phyloP scores from a whole-genome alignment of 805 yeast species.

The Hanseniaspora meyeri region DNA sequence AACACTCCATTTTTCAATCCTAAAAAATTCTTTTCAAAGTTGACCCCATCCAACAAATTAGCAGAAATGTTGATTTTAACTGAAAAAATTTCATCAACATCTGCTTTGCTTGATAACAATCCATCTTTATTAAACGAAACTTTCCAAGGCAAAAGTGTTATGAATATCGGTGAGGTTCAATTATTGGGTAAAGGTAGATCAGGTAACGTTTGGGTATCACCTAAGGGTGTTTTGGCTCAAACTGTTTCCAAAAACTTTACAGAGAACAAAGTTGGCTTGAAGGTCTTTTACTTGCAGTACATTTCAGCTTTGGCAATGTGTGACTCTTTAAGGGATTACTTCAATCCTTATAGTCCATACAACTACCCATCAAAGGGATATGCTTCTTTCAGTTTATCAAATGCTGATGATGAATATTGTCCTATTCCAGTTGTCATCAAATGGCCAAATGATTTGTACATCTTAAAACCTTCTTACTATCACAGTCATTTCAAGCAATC shows the following conservation, averaged over 20 bases:
- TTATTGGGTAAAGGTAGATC: constrained; percentile 90
- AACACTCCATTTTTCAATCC: constrained; percentile 67
- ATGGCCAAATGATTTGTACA: constrained; percentile 95
- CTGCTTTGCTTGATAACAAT: constrained; percentile 64
- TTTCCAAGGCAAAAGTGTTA: constrained; percentile 23
- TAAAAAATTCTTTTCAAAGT: constrained; percentile 36
- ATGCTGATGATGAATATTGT: constrained; percentile 42
- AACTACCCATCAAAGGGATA: not conserved
- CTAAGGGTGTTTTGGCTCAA: constrained; percentile 78
- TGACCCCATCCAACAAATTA: constrained; percentile 29
- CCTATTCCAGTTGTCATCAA: constrained; percentile 71
- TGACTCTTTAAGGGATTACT: constrained; percentile 55
- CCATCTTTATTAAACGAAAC: constrained; percentile 42
- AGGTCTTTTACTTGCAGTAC: constrained; percentile 76
- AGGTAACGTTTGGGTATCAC: constrained; percentile 90
- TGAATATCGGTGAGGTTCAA: constrained; percentile 60
- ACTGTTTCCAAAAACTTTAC: constrained; percentile 43
- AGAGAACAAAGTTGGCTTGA: constrained; percentile 33
- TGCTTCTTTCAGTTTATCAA: constrained; percentile 22
- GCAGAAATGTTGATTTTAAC: constrained; percentile 65
- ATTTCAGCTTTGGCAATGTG: constrained; percentile 71
- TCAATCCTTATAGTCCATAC: not conserved
- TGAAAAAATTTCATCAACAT: constrained; percentile 85
- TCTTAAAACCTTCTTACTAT: constrained; percentile 51
- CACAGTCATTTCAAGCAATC: constrained; percentile 21